Percentiles rank a stretch among this genome's conserved stretches.
phyloP scores from a whole-genome alignment of 2,329 filamentous ascomycete species.

The Monosporascus sp. region DNA sequence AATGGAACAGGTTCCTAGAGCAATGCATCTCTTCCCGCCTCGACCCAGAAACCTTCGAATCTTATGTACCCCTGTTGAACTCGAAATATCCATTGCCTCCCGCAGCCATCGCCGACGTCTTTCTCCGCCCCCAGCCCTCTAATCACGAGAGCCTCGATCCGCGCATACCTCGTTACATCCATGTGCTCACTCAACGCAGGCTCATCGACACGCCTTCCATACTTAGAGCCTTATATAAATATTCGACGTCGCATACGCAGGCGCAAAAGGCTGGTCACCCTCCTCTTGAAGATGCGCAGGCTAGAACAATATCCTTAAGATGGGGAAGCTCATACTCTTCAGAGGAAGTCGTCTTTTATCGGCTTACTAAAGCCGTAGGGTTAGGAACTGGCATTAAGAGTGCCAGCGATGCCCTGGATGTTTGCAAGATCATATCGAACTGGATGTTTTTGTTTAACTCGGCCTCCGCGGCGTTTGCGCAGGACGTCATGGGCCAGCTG shows the following conservation, averaged over 20 bases:
- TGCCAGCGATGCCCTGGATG: constrained; percentile 41
- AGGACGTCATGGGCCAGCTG: constrained; percentile 41
- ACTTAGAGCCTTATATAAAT: constrained; percentile 49
- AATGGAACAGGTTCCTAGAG: constrained; percentile 48
- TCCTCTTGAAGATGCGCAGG: constrained; percentile 11
- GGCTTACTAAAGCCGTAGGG: constrained; percentile 81
- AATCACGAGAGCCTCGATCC: constrained; percentile 51
- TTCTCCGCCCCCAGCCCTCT: constrained; percentile 47
- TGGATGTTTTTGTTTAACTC: constrained; percentile 56
- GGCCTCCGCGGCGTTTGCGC: constrained; percentile 41
- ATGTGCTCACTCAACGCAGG: constrained; percentile 45
- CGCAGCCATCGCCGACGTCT: constrained; percentile 48
- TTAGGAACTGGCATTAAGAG: constrained; percentile 43
- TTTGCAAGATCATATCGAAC: constrained; percentile 44
- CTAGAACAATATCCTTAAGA: constrained; percentile 20
- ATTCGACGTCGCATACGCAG: constrained; percentile 46
- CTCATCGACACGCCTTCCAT: constrained; percentile 51
- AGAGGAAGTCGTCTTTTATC: constrained; percentile 90
- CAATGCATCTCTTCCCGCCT: constrained; percentile 47
- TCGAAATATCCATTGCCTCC: constrained; percentile 47
- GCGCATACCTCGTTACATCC: constrained; percentile 53
- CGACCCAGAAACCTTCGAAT: constrained; percentile 46
- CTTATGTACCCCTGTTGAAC: constrained; percentile 43
- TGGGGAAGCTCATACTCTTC: constrained; percentile 56
- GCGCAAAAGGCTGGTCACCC: constrained; percentile 15